Evolutionary conservation across 140 eudicot genomes (phyloP).

Genomic region (Ambrosia hybrid): DNA sequence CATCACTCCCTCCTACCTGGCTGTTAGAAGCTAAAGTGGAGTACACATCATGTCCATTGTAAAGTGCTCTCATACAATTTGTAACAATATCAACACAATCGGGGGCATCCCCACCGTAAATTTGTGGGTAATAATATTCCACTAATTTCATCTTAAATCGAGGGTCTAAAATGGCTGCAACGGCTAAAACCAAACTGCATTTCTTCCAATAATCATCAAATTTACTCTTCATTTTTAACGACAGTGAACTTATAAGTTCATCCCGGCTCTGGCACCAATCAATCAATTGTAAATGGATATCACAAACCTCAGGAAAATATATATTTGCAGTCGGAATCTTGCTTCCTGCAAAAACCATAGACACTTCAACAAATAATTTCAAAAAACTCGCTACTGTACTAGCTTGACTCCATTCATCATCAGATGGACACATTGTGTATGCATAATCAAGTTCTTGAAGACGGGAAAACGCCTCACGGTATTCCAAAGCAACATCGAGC

Average conservation of each 20-base stretch:
- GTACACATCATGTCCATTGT: slow-evolving; percentile 65
- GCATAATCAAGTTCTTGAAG: slow-evolving; percentile 64
- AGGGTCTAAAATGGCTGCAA: slow-evolving; percentile 91
- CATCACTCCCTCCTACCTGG: slow-evolving; percentile 30
- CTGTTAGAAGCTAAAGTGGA: slow-evolving; percentile 53
- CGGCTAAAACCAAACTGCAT: slow-evolving; percentile 84
- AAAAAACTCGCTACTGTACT: slow-evolving; percentile 53
- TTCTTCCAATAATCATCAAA: slow-evolving; percentile 93
- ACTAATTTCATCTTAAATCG: slow-evolving; percentile 85
- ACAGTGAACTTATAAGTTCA: slow-evolving; percentile 54
- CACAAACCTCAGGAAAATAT: slow-evolving; percentile 78
- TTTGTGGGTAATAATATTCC: slow-evolving; percentile 80
- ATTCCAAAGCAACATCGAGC: slow-evolving; percentile 68
- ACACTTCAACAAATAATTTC: slow-evolving; percentile 69
- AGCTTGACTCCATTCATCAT: slow-evolving; percentile 67
- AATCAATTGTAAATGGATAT: slow-evolving; percentile 73
- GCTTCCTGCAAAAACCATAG: slow-evolving; percentile 59
- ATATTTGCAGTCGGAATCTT: slow-evolving; percentile 70
- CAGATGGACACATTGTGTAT: slow-evolving; percentile 61
- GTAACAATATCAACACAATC: slow-evolving; percentile 75
- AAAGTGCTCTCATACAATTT: slow-evolving; percentile 71
- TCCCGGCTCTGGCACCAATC: slow-evolving; percentile 85
- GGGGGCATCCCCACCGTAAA: slow-evolving; percentile 59
- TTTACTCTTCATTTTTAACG: slow-evolving; percentile 67
- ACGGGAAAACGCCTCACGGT: slow-evolving; percentile 61